These are phyloP conservation scores for Hortaea werneckii DNA, from an alignment of 2,329 filamentous ascomycete genomes.

Conservation along the genomic window DNA sequence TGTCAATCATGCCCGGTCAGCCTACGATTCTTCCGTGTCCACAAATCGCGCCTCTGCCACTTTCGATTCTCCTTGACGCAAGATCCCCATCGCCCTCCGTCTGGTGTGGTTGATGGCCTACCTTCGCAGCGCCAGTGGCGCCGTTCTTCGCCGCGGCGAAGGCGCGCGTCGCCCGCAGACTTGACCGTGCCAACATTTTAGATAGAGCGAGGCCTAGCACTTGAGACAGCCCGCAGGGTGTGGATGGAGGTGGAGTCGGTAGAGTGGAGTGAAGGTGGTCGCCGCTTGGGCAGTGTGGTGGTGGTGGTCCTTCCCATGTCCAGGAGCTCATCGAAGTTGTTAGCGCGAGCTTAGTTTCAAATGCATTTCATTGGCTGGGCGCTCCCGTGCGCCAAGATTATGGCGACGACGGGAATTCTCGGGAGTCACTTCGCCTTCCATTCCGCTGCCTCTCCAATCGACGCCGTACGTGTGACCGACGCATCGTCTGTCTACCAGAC, in stretches of 20 bases:
- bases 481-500: too few relatives aligned
- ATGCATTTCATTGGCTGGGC: background rate
- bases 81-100: background rate
- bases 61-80: too few relatives aligned
- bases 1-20: slow-evolving; percentile 20
- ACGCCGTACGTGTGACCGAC: too few relatives aligned
- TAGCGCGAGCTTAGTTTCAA: background rate
- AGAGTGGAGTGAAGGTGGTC: background rate
- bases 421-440: background rate
- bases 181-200: slow-evolving; percentile 89
- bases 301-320: background rate
- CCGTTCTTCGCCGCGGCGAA: slow-evolving; percentile 67
- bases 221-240: slow-evolving; percentile 14
- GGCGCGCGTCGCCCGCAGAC: slow-evolving; percentile 78
- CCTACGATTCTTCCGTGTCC: slow-evolving; percentile 2
- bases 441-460: too few relatives aligned
- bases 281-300: background rate
- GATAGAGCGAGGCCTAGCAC: slow-evolving; percentile 20
- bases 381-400: background rate
- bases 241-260: background rate
- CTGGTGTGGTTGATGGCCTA: slow-evolving; percentile 19
- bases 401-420: background rate
- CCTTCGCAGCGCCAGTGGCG: slow-evolving; percentile 36
- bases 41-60: background rate
- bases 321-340: background rate